Percentiles rank a stretch among this genome's conserved stretches.
Evolutionary conservation across 1,284 basidiomycete species (phyloP).

Genomic region (Irpex sp.): DNA sequence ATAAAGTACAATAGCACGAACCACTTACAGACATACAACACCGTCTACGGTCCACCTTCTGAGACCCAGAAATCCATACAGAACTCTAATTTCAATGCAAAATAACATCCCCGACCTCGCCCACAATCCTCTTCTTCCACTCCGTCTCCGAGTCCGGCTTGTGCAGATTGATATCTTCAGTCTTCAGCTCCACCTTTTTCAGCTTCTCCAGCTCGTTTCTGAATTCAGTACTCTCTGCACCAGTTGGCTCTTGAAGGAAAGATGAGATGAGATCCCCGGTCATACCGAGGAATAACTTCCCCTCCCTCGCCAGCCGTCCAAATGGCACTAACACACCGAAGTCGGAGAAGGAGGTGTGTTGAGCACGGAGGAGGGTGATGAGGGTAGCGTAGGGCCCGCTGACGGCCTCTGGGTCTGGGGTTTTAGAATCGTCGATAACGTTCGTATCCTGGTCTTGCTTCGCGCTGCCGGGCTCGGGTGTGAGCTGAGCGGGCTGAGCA

Average conservation of each 20-base stretch:
- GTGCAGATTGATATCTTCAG: constrained; percentile 28
- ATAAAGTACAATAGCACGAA: too few relatives aligned
- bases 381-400: not conserved
- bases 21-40: not conserved
- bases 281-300: constrained; percentile 31
- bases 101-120: constrained; percentile 46
- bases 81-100: constrained; percentile 21
- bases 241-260: constrained; percentile 31
- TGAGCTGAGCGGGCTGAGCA: too few relatives aligned
- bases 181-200: constrained; percentile 38
- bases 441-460: not conserved
- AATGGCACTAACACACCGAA: constrained; percentile 36
- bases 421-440: not conserved
- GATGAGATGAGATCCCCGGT: constrained; percentile 39
- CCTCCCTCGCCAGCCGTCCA: constrained; percentile 17
- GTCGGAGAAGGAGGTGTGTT: constrained; percentile 57
- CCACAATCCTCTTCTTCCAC: constrained; percentile 33
- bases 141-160: constrained; percentile 16
- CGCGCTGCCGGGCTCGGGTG: not conserved
- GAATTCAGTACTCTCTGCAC: constrained; percentile 12
- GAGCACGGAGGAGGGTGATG: constrained; percentile 32
- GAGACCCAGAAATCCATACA: not conserved
- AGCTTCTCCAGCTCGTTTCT: constrained; percentile 25
- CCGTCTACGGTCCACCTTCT: not conserved
- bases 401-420: not conserved